Percentiles rank a stretch among this genome's conserved stretches.
phyloP scores from a whole-genome alignment of 2,329 filamentous ascomycete genomes.

The Diaporthe vexans region DNA sequence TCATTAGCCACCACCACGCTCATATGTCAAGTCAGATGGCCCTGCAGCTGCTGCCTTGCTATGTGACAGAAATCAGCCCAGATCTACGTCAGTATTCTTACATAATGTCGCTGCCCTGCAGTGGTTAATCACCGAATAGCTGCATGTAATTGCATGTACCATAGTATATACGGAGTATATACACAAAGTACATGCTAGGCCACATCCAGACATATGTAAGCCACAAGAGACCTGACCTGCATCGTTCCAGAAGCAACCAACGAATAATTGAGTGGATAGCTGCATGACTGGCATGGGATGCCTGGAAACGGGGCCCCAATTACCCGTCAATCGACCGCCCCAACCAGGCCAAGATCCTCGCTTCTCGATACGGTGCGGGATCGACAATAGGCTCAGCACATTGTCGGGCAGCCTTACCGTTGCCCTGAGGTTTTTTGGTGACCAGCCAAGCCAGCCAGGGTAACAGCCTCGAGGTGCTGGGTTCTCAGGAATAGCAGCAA shows the following conservation, averaged over 20 bases:
- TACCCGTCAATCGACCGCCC: background rate
- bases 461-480: too few relatives aligned
- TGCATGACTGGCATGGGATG: constrained; percentile 20
- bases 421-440: background rate
- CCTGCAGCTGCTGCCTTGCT: background rate
- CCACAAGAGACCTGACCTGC: constrained; percentile 11
- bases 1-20: background rate
- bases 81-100: background rate
- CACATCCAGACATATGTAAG: background rate
- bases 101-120: background rate
- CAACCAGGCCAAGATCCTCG: constrained; percentile 5
- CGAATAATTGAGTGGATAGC: constrained; percentile 13
- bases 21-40: background rate
- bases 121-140: background rate
- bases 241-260: constrained; percentile 28
- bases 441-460: too few relatives aligned
- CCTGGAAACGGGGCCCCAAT: constrained; percentile 17
- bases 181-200: background rate
- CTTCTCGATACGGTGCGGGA: constrained; percentile 17
- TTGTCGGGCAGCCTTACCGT: background rate
- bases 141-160: background rate
- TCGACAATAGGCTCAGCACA: background rate
- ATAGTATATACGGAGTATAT: too few relatives aligned
- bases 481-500: background rate
- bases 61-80: constrained; percentile 7